phyloP scores from a whole-genome alignment of 495 filamentous ascomycete genomes.

The Penicillium roqueforti region DNA sequence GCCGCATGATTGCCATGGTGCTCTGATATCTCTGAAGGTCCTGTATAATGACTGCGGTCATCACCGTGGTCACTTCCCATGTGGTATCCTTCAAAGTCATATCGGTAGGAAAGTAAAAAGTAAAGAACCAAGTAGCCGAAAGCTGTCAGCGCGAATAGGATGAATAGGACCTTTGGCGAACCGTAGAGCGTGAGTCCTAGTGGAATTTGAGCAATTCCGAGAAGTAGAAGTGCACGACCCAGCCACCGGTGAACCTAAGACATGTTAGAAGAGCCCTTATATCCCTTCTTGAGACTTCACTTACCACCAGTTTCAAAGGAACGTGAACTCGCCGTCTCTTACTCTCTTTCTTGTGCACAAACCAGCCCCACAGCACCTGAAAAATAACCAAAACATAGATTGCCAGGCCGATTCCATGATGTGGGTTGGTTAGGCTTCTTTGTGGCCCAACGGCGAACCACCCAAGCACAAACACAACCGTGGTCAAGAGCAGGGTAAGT shows the following conservation, averaged over 20 bases:
- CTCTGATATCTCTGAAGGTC: conserved; percentile 33
- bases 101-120: conserved; percentile 67
- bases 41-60: conserved; percentile 51
- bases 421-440: conserved; percentile 84
- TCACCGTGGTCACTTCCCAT: conserved; percentile 48
- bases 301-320: conserved; percentile 69
- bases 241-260: conserved; percentile 76
- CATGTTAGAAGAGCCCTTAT: neutral
- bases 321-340: conserved; percentile 52
- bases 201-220: conserved; percentile 84
- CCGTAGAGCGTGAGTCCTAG: conserved; percentile 90
- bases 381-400: conserved; percentile 81
- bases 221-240: conserved; percentile 67
- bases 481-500: conserved; percentile 49
- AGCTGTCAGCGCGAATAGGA: conserved; percentile 74
- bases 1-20: conserved; percentile 28
- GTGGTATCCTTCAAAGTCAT: conserved; percentile 48
- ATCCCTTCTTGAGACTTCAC: neutral
- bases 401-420: conserved; percentile 88
- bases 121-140: conserved; percentile 62
- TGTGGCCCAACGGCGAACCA: conserved; percentile 38
- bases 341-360: conserved; percentile 60
- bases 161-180: conserved; percentile 77
- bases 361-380: conserved; percentile 73
- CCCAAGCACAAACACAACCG: conserved; percentile 28